Percentiles rank a stretch among this genome's conserved stretches.
phyloP scores from a whole-genome alignment of 345 rosid species.

The Eucalyptus sp. region DNA sequence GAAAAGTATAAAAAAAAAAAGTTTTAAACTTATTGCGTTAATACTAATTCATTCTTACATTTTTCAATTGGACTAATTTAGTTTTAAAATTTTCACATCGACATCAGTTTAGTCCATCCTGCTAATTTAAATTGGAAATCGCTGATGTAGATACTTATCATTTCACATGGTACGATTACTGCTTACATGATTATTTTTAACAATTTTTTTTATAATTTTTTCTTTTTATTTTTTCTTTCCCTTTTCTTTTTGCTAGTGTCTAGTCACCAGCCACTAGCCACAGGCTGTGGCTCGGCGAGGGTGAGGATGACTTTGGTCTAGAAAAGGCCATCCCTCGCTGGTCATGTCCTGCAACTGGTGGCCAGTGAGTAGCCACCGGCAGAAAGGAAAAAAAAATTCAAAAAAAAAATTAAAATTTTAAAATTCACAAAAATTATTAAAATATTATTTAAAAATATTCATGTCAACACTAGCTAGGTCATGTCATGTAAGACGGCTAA shows the following conservation, averaged over 20 bases:
- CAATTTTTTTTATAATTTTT: no score
- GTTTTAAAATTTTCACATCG: not conserved
- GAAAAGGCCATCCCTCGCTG: not conserved
- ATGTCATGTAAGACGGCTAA: accelerated
- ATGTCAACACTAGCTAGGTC: accelerated
- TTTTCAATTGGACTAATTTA: not conserved
- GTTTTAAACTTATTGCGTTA: accelerated
- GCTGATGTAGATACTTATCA: no score
- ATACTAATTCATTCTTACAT: no score
- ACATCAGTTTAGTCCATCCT: accelerated
- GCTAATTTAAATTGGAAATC: not conserved
- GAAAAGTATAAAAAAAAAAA: not conserved
- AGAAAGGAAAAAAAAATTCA: no score
- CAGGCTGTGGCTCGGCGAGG: accelerated
- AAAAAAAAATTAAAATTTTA: no score
- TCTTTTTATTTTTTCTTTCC: no score
- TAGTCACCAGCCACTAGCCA: no score
- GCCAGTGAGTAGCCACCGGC: accelerated
- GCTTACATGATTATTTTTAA: no score
- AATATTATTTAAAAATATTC: no score
- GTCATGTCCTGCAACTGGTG: accelerated
- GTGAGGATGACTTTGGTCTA: no score
- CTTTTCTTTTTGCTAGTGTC: no score
- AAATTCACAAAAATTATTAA: no score
- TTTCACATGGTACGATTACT: accelerated